Percentiles rank a stretch among this genome's conserved stretches.
Conservation (phyloP, 2,329 filamentous ascomycete genomes). For the Botrytis pseudocinerea region DNA sequence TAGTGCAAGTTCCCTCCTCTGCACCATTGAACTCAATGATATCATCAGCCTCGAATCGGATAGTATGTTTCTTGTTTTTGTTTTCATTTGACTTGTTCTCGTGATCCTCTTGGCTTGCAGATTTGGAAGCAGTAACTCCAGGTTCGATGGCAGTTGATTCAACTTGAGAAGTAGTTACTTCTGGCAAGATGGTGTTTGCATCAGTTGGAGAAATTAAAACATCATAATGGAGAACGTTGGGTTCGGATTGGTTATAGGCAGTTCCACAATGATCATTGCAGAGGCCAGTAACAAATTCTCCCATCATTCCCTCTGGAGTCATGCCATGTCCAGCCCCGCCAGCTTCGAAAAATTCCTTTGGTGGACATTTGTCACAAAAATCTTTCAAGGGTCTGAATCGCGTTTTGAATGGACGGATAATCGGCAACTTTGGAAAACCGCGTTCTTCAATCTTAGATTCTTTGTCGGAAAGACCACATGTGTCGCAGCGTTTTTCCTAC, state of each 20-base stretch:
- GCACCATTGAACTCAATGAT: background rate
- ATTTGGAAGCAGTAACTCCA: background rate
- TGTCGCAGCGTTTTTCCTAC: background rate
- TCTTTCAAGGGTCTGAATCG: background rate
- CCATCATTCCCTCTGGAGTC: background rate
- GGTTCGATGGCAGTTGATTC: background rate
- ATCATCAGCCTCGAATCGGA: background rate
- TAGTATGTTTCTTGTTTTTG: background rate
- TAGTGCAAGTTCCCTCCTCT: slow-evolving; percentile 45
- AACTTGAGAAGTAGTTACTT: background rate
- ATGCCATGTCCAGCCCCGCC: background rate
- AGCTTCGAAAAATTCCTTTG: background rate
- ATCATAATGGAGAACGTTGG: background rate
- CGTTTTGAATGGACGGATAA: too few species aligned
- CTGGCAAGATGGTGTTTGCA: too few species aligned
- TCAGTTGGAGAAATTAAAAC: background rate
- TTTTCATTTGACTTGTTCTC: background rate
- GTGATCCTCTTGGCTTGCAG: background rate
- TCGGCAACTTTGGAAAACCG: background rate
- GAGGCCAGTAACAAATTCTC: background rate
- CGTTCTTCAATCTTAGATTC: background rate
- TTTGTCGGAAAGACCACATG: background rate
- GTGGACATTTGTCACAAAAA: background rate
- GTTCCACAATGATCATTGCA: background rate
- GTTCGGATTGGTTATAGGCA: background rate